phyloP scores from a whole-genome alignment of 495 filamentous ascomycete species.

The Thermochaetoides thermophila region DNA sequence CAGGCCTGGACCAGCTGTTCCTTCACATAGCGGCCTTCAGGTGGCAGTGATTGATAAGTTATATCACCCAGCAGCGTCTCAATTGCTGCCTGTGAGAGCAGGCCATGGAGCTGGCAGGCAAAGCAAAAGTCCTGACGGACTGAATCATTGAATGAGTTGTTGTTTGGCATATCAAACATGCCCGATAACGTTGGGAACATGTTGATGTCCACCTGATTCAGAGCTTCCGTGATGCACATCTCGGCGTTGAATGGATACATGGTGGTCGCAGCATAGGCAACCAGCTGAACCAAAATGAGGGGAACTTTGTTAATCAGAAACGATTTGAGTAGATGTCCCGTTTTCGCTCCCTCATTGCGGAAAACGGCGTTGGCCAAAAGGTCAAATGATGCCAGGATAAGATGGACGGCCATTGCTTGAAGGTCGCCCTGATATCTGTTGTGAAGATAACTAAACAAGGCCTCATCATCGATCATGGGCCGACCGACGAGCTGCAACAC shows the following conservation, averaged over 20 bases:
- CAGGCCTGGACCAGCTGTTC: constrained; percentile 64
- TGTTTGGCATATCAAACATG: constrained; percentile 61
- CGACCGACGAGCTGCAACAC: constrained; percentile 53
- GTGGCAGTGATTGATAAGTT: constrained; percentile 66
- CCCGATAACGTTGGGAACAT: constrained; percentile 67
- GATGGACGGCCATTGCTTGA: constrained; percentile 57
- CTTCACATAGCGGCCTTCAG: constrained; percentile 58
- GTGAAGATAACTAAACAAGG: constrained; percentile 62
- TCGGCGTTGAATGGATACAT: constrained; percentile 57
- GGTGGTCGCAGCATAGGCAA: constrained; percentile 22
- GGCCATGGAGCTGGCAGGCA: constrained; percentile 70
- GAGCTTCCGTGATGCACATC: constrained; percentile 63
- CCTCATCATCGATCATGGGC: constrained; percentile 68
- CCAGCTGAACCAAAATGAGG: constrained; percentile 52
- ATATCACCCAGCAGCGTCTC: constrained; percentile 72
- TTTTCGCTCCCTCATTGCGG: constrained; percentile 54
- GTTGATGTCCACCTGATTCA: constrained; percentile 60
- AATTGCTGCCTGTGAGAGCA: constrained; percentile 66
- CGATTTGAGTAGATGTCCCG: constrained; percentile 67
- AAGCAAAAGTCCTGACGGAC: constrained; percentile 87
- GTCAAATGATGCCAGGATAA: constrained; percentile 81
- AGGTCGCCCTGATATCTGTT: constrained; percentile 69
- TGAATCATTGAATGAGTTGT: constrained; percentile 59
- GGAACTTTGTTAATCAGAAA: constrained; percentile 93
- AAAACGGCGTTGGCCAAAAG: constrained; percentile 75